Conservation (phyloP, 805 yeast genomes). For the Lachancea waltii region DNA sequence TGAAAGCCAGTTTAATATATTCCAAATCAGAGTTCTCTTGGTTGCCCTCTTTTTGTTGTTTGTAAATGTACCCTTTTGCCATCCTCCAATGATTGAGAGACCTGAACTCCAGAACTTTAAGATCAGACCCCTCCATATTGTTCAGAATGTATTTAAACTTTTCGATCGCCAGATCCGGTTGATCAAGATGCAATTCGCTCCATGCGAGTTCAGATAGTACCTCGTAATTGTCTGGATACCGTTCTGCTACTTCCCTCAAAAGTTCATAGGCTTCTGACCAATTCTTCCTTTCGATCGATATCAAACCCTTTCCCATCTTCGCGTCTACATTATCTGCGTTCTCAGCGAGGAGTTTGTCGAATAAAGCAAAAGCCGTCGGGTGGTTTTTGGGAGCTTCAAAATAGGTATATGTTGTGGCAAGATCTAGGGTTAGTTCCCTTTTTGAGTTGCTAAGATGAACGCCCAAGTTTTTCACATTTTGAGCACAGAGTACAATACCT, state of each 20-base stretch:
- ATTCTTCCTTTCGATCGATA: constrained; percentile 60
- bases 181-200: constrained; percentile 58
- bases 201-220: constrained; percentile 71
- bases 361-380: constrained; percentile 63
- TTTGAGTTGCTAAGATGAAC: constrained; percentile 45
- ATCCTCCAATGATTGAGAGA: constrained; percentile 67
- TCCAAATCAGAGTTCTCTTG: constrained; percentile 16
- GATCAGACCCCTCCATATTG: constrained; percentile 43
- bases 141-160: constrained; percentile 23
- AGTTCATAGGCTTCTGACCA: constrained; percentile 47
- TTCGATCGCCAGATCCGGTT: constrained; percentile 41
- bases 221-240: constrained; percentile 46
- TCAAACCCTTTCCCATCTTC: constrained; percentile 73
- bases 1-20: constrained; percentile 45
- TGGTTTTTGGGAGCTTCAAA: constrained; percentile 89
- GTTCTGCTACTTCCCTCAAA: constrained; percentile 44
- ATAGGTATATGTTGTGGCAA: constrained; percentile 75
- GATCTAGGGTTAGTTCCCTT: constrained; percentile 52
- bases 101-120: constrained; percentile 46
- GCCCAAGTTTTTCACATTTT: constrained; percentile 41
- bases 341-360: constrained; percentile 50
- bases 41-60: constrained; percentile 22
- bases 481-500: constrained; percentile 52
- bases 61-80: constrained; percentile 53
- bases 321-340: constrained; percentile 51